Evolutionary conservation across 1,284 basidiomycete genomes (phyloP).

Genomic region (Rhodotorula sp.): DNA sequence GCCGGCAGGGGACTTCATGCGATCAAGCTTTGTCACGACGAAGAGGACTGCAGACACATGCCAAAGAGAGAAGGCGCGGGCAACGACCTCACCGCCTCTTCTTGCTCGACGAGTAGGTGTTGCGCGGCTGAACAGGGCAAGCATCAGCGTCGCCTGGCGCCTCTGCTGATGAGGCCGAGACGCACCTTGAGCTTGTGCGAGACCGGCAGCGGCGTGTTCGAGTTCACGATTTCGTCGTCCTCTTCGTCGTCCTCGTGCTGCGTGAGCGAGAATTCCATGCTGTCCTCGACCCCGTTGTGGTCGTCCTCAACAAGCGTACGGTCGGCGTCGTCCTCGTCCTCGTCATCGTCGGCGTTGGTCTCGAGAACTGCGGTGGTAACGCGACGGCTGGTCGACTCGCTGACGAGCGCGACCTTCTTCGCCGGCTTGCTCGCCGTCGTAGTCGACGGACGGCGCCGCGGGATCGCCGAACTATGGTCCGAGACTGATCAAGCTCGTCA

Average conservation of each 20-base stretch:
- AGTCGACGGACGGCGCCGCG: neutral
- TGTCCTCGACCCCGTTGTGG: neutral
- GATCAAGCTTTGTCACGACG: too few relatives aligned
- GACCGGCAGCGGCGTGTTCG: neutral
- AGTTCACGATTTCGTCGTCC: neutral
- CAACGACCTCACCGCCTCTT: slow-evolving; percentile 2
- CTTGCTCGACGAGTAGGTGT: neutral
- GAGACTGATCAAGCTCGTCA: too few relatives aligned
- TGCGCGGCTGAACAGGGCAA: neutral
- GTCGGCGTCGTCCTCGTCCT: neutral
- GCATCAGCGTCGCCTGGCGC: neutral
- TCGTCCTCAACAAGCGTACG: neutral
- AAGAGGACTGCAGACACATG: too few relatives aligned
- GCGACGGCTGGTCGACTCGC: neutral
- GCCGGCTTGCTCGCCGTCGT: neutral
- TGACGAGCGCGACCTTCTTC: neutral
- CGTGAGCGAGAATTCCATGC: neutral
- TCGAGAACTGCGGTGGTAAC: neutral
- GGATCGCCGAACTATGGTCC: neutral
- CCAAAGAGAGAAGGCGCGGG: too few relatives aligned
- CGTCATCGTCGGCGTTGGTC: neutral
- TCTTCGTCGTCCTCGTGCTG: neutral
- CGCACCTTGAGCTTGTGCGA: slow-evolving; percentile 6
- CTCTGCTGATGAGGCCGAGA: too few relatives aligned
- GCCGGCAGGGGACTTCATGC: too few relatives aligned